These are phyloP conservation scores for Baorangia bicolor DNA, from an alignment of 768 basidiomycete species.

Conservation along the genomic window DNA sequence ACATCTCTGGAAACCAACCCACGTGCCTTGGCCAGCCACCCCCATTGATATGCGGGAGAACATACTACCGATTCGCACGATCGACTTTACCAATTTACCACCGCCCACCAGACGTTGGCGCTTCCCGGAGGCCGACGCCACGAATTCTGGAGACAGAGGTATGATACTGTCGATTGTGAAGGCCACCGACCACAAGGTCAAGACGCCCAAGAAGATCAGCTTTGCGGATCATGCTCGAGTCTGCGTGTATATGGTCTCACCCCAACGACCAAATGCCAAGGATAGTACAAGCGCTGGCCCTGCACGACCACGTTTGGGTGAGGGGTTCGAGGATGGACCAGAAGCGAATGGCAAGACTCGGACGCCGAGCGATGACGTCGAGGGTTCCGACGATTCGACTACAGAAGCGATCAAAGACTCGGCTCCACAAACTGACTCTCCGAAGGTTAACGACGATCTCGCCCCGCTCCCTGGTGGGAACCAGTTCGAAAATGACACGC, in stretches of 20 bases:
- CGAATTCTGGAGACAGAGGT: background rate
- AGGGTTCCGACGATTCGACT: background rate
- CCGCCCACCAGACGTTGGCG: slow-evolving; percentile 10
- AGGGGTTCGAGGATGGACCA: background rate
- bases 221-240: slow-evolving; percentile 25
- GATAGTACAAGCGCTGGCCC: background rate
- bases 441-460: background rate
- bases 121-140: background rate
- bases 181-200: slow-evolving; percentile 9
- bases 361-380: background rate
- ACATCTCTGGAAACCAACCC: background rate
- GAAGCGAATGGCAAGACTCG: background rate
- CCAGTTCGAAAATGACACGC: background rate
- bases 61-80: slow-evolving; percentile 14
- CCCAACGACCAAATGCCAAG: background rate
- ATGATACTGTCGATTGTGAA: slow-evolving; percentile 8
- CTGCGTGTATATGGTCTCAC: slow-evolving; percentile 18
- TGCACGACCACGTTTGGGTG: background rate
- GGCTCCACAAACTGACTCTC: background rate
- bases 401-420: background rate
- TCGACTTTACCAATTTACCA: slow-evolving; percentile 30
- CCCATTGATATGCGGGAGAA: background rate
- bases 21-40: background rate
- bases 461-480: background rate
- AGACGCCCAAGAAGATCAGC: slow-evolving; percentile 27